Percentiles rank a stretch among this genome's conserved stretches.
Conservation (phyloP, 2,329 filamentous ascomycete genomes). For the Ophiostoma angusticollis region DNA sequence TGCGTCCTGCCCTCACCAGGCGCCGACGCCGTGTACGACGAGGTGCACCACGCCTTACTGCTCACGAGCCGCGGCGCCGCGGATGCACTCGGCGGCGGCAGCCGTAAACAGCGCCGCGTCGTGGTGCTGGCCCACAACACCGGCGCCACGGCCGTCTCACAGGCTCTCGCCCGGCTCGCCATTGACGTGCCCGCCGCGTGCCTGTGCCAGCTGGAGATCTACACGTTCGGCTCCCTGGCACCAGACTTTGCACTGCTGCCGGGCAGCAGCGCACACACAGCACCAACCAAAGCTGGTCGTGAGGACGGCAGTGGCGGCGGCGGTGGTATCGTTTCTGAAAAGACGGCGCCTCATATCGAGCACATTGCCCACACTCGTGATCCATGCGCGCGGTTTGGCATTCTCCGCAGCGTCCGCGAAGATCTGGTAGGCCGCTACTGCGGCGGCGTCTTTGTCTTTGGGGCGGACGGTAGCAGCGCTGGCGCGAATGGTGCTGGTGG, state of each 20-base stretch:
- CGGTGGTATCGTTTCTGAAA: conserved; percentile 9
- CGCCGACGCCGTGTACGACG: conserved; percentile 22
- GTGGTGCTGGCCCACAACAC: conserved; percentile 29
- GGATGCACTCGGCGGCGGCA: conserved; percentile 5
- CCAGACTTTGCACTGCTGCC: conserved; percentile 24
- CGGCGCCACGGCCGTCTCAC: conserved; percentile 24
- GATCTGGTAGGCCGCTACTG: conserved; percentile 26
- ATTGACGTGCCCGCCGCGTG: conserved; percentile 25
- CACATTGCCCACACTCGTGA: conserved; percentile 25
- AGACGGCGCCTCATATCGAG: conserved; percentile 21
- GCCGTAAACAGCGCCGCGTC: conserved; percentile 18
- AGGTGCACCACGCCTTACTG: conserved; percentile 24
- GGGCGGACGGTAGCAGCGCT: background rate
- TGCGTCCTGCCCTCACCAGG: conserved; percentile 15
- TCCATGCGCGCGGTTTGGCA: conserved; percentile 26
- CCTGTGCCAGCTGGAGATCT: conserved; percentile 28
- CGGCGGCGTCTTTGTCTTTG: conserved; percentile 27
- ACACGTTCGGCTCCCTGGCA: conserved; percentile 30
- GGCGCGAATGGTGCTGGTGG: background rate
- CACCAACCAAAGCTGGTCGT: conserved; percentile 16
- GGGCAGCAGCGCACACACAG: no score
- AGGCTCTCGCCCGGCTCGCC: conserved; percentile 25
- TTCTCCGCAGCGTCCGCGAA: conserved; percentile 23
- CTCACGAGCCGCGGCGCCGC: conserved; percentile 1
- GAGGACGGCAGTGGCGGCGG: conserved; percentile 11